A percentile compares a stretch with the other conserved stretches of the same genome.
phyloP scores from a whole-genome alignment of 1,139 yeast species.

The Zygotorulaspora mrakii region DNA sequence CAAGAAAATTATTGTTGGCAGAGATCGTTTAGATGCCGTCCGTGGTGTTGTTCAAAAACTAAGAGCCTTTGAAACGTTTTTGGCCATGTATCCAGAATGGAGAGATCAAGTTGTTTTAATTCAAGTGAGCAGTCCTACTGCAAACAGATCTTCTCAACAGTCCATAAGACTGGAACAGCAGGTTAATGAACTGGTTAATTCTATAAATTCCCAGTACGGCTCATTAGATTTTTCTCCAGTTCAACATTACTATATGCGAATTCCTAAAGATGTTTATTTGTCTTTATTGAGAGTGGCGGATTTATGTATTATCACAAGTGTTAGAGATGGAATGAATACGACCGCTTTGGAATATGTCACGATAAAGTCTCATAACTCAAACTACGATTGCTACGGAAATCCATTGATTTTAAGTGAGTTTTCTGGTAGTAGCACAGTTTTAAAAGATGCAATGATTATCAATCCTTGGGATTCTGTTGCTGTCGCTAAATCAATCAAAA shows the following conservation, averaged over 20 bases:
- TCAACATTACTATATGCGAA: constrained; percentile 85
- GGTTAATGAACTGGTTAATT: constrained; percentile 72
- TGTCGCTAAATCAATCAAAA: constrained; percentile 78
- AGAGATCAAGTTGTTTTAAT: constrained; percentile 80
- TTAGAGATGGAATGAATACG: constrained; percentile 95
- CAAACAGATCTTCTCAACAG: constrained; percentile 29
- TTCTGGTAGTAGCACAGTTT: constrained; percentile 82
- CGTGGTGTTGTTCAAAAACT: constrained; percentile 80
- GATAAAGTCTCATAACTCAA: constrained; percentile 62
- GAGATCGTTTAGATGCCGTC: constrained; percentile 76
- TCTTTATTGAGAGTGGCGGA: constrained; percentile 89
- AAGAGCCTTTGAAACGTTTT: constrained; percentile 75
- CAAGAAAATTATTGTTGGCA: constrained; percentile 74
- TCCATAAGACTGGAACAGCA: constrained; percentile 58
- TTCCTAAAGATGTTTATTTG: constrained; percentile 82
- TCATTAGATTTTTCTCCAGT: constrained; percentile 76
- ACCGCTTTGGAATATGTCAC: constrained; percentile 89
- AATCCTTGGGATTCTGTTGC: constrained; percentile 98
- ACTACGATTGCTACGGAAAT: constrained; percentile 41
- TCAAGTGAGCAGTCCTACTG: constrained; percentile 79
- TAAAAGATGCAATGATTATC: constrained; percentile 76
- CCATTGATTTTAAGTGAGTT: constrained; percentile 89
- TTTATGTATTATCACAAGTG: constrained; percentile 80
- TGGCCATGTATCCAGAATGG: constrained; percentile 91
- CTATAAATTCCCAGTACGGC: constrained; percentile 82